Evolutionary conservation across 2,329 filamentous ascomycete species (phyloP), one percentile per base, ranked within the genome.

Genomic region (Trichophyton simii): DNA sequence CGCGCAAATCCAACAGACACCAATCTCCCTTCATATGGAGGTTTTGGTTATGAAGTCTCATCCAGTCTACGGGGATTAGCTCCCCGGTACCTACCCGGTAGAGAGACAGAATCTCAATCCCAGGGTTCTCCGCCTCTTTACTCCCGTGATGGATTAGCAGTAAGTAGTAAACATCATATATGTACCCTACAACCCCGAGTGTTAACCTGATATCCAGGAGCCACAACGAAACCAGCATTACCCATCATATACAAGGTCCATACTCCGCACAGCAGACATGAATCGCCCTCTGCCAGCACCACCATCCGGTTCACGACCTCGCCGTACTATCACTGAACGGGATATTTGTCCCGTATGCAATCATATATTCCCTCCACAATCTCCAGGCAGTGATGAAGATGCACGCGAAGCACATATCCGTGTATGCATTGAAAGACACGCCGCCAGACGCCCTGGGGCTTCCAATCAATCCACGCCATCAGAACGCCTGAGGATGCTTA

Each of bases 301-400:
- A 48, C 64, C 57, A 38, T 67, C 67, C 46, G 11, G 60, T 31
- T 61, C 57, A 36, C 61, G 67, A 9, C 65, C 65, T 9, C 68
- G 66, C 11, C 67, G 63, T n/a, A 65, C 61, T 3, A 62, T 75
- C 3, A 69, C 72, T 9, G 77, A 79, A 66, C 69, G 71, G 50
- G 77, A 79, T 63, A 68, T 77, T 36, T 80, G 78, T 65, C 78
- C 78, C 3, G 72, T 80, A 20, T 80, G 78, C 61, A 72, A 75
- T 57, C 68, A 64, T 4, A 65, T 63, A 20, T 72, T 79, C 34
- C 76, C 76, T 3, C 68, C 73, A 9, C 66, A 75, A 20, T 73
- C 69, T 7, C 63, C 67, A 1, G 68, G 74, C 58, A 72, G 75
- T 22, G 72, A 71, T 18, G 73, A 77, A 62, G 71, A 71, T 42